Conservation (phyloP, 2,329 filamentous ascomycete species). For the Curvularia lunata region DNA sequence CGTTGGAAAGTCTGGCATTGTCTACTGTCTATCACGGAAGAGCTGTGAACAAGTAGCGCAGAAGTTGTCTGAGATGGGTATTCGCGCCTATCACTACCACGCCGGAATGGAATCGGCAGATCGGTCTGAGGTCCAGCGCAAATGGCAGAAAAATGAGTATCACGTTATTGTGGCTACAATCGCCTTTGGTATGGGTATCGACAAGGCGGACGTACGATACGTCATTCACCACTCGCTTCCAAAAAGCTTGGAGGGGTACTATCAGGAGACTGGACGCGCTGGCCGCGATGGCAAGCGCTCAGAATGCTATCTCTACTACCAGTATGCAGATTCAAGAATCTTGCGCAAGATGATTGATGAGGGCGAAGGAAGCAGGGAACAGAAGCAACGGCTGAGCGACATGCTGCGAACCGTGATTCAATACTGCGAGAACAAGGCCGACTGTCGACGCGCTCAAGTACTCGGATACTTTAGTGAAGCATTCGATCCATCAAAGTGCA, state of each 20-base stretch:
- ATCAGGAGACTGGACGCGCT: constrained; percentile 95
- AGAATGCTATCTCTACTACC: constrained; percentile 89
- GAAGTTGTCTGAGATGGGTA: constrained; percentile 68
- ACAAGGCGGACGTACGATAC: constrained; percentile 95
- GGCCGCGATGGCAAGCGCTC: constrained; percentile 88
- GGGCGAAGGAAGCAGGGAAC: constrained; percentile 75
- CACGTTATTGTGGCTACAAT: constrained; percentile 98
- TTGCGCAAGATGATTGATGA: constrained; percentile 82
- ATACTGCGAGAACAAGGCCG: constrained; percentile 86
- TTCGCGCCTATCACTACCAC: constrained; percentile 85
- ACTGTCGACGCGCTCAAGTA: constrained; percentile 87
- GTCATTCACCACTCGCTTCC: constrained; percentile 93
- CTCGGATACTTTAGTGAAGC: constrained; percentile 92
- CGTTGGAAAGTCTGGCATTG: constrained; percentile 77
- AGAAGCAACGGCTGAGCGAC: constrained; percentile 81
- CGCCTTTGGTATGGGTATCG: constrained; percentile 99
- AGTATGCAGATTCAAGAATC: constrained; percentile 75
- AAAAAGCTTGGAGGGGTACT: constrained; percentile 96
- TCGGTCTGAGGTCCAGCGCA: constrained; percentile 73
- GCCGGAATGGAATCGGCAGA: constrained; percentile 73
- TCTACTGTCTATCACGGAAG: constrained; percentile 89
- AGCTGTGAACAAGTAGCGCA: constrained; percentile 80
- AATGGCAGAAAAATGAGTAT: constrained; percentile 80
- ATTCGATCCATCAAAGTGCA: constrained; percentile 75
- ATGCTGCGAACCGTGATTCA: constrained; percentile 87